Evolutionary conservation across 2,329 filamentous ascomycete genomes (phyloP).

Genomic region (Lachnellula arida): DNA sequence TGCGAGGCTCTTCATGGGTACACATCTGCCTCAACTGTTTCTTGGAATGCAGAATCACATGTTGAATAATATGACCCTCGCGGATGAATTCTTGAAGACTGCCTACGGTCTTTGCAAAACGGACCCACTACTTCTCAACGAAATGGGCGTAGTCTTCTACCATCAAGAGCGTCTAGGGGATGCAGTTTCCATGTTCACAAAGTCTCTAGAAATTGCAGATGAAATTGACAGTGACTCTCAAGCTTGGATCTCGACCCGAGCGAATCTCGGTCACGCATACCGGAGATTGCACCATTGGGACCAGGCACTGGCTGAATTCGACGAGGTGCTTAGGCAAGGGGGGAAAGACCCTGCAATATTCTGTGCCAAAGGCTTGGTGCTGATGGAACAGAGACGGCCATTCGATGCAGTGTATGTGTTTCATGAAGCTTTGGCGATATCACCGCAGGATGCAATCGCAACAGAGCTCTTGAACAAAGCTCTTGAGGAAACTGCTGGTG

Average conservation of each 20-base stretch:
- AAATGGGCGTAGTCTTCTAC: slow-evolving; percentile 93
- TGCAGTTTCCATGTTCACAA: slow-evolving; percentile 71
- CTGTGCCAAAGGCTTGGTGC: slow-evolving; percentile 75
- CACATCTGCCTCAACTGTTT: slow-evolving; percentile 91
- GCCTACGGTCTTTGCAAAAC: slow-evolving; percentile 78
- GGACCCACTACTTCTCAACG: slow-evolving; percentile 88
- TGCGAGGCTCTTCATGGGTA: slow-evolving; percentile 91
- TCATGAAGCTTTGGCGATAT: slow-evolving; percentile 77
- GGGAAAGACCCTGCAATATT: slow-evolving; percentile 77
- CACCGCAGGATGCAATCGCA: slow-evolving; percentile 75
- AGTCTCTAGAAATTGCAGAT: slow-evolving; percentile 70
- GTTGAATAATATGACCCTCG: slow-evolving; percentile 88
- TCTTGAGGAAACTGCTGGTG: slow-evolving; percentile 54
- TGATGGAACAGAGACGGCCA: slow-evolving; percentile 69
- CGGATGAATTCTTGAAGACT: slow-evolving; percentile 89
- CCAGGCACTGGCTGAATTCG: slow-evolving; percentile 74
- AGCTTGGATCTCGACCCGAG: slow-evolving; percentile 78
- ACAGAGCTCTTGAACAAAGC: slow-evolving; percentile 73
- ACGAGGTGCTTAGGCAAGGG: slow-evolving; percentile 78
- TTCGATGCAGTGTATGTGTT: slow-evolving; percentile 77
- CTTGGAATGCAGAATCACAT: slow-evolving; percentile 98
- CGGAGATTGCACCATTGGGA: slow-evolving; percentile 65
- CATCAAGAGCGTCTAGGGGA: slow-evolving; percentile 77
- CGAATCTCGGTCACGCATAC: slow-evolving; percentile 86
- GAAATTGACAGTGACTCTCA: slow-evolving; percentile 78